Evolutionary conservation across 306 rosid species (phyloP).

Genomic region (Malus sylvestris): DNA sequence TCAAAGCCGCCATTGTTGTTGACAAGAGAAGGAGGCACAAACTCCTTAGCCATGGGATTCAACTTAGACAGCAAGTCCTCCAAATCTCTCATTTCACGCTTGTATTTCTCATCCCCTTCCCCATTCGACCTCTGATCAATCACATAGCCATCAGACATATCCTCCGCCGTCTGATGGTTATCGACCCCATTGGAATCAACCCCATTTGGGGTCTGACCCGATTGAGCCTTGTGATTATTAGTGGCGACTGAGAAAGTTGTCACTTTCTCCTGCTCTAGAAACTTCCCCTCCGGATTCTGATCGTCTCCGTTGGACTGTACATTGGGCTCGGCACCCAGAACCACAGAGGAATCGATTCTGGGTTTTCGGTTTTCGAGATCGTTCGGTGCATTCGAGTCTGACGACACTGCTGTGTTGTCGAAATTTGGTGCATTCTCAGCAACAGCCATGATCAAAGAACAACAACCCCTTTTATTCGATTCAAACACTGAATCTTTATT

Average conservation of each 20-base stretch:
- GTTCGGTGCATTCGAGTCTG: constrained; percentile 33
- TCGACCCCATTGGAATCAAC: constrained; percentile 47
- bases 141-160: constrained; percentile 44
- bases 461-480: not conserved
- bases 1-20: constrained; percentile 51
- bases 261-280: constrained; percentile 33
- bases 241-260: constrained; percentile 32
- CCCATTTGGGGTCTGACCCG: constrained; percentile 63
- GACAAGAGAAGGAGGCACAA: constrained; percentile 72
- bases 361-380: constrained; percentile 63
- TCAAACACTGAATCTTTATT: constrained; percentile 17
- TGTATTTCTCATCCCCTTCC: constrained; percentile 47
- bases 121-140: constrained; percentile 38
- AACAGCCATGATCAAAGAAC: constrained; percentile 66
- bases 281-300: constrained; percentile 41
- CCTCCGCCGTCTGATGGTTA: constrained; percentile 41
- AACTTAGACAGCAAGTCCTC: constrained; percentile 81
- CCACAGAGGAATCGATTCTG: constrained; percentile 31
- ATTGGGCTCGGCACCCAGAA: constrained; percentile 27
- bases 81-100: constrained; percentile 89
- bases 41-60: constrained; percentile 98
- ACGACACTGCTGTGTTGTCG: constrained; percentile 46
- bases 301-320: constrained; percentile 36
- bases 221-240: constrained; percentile 39
- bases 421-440: constrained; percentile 80